Base-by-base conservation (phyloP, 1,284 basidiomycete species). In the Puccinia coronata region DNA sequence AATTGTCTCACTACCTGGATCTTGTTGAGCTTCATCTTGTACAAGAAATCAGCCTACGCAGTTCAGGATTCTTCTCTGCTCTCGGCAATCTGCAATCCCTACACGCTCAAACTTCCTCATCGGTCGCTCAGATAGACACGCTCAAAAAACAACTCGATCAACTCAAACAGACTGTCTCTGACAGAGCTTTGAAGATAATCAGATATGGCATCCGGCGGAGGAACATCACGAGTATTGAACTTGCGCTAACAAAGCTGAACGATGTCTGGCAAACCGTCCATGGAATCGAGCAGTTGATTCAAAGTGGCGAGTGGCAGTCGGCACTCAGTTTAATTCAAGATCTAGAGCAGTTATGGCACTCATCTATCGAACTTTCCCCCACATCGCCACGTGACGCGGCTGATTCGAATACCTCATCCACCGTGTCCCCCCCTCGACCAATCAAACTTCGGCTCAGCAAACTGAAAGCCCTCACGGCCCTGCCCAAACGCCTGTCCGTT, bases 51-150 rank as follows among this genome's bases (percentile, higher is more conserved):
- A 92, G 93, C 9, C 88, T 92, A 14, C 92, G 96, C 5, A 94
- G 94, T 0, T 91, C 93, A 0, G 95, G 94, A 2, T 99, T 99
- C 90, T 99, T 99, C 85, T 93, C 95, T 0, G 97, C 96, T 0
- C 90, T 99, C 31, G 91, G 94, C 12, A 98, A 98, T 86, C 89
- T 99, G 16, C 93, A 98, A 85, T 92, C 95, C 83, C 90, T 99
- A 6, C 93, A 95, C 84, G 91, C 92, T 6, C 94, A 98, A 85
- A 95, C 94, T 0, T 90, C 92, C 49, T 90, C 91, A 41, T 96
- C 95, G 84, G 88, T 98, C 5, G 87, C 88, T 34, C 91, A 93
- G 77, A 94, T 98, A 82, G 88, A 89, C 4, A 88, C 90, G 39
- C 89, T 99, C 14, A 92, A 93, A 47, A 85, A 86, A 0, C 90